phyloP scores from a whole-genome alignment of 2,329 filamentous ascomycete genomes.

The Monilinia polystroma region DNA sequence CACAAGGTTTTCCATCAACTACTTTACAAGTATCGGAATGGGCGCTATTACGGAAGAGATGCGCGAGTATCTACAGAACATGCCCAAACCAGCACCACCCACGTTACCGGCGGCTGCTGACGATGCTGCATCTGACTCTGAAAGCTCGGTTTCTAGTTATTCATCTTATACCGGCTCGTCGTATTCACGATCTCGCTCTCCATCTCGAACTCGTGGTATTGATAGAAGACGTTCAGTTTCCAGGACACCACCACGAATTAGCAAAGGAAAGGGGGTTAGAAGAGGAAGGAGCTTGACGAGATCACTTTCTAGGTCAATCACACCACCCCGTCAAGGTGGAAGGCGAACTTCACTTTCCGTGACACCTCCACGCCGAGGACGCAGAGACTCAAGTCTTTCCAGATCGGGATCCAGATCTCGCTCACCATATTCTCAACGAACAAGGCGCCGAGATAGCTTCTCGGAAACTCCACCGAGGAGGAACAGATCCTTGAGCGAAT shows the following conservation, averaged over 20 bases:
- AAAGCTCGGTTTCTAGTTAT: constrained; percentile 69
- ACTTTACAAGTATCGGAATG: constrained; percentile 98
- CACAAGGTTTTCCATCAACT: constrained; percentile 97
- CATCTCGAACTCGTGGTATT: constrained; percentile 24
- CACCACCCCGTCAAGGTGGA: constrained; percentile 28
- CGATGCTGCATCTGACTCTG: constrained; percentile 61
- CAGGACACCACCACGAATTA: constrained; percentile 26
- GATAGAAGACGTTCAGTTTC: constrained; percentile 23
- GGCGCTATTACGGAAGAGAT: constrained; percentile 91
- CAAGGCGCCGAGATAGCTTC: constrained; percentile 27
- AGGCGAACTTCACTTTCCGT: constrained; percentile 27
- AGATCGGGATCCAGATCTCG: constrained; percentile 27
- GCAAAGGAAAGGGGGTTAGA: constrained; percentile 27
- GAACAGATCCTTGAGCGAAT: constrained; percentile 28
- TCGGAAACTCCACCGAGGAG: constrained; percentile 30
- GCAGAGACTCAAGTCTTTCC: constrained; percentile 31
- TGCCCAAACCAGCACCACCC: constrained; percentile 79
- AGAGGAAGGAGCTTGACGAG: constrained; percentile 37
- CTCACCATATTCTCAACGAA: constrained; percentile 27
- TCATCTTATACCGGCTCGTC: constrained; percentile 69
- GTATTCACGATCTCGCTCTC: constrained; percentile 48
- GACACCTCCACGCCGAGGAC: constrained; percentile 31
- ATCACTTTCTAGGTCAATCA: constrained; percentile 28
- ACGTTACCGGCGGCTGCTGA: constrained; percentile 57
- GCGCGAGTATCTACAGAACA: constrained; percentile 84